Evolutionary conservation across 495 filamentous ascomycete genomes (phyloP), one percentile per base, ranked within the genome.

Genomic region (Terfezia boudieri): DNA sequence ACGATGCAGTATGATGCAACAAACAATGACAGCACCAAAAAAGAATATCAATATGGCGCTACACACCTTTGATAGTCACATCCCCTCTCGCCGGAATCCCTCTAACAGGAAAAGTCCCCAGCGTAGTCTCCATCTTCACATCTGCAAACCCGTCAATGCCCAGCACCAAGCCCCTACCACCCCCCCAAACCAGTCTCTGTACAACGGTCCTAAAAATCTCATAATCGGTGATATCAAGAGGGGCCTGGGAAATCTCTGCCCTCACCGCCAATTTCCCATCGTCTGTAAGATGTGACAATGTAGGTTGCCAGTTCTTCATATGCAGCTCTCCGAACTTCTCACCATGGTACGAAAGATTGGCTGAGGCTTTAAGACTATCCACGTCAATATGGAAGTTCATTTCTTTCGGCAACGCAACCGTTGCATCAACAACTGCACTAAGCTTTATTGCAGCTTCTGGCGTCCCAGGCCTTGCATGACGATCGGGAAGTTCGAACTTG

Each of bases 371-470:
- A 37, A 96, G 76, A 49, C 69, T 71, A 22, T 75, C 77, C 54
- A 95, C 84, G 56, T 84, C 74, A 49, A 98, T 66, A 12, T 74
- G 71, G 60, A 98, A 80, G 58, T 87, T 84, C 76, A 95, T 82
- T 64, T 94, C 81, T 22, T 85, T 71, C 0, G 90, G 90, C 20
- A 95, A 64, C 17, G 65, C 76, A 23, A 92, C 77, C 2, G 84
- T 68, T 16, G 83, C 87, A 55, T 84, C 71, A 23, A 94, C 82
- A 41, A 80, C 74, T 2, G 87, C 88, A 46, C 84, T 92, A 2
- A 98, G 76, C 43, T 74, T 76, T 8, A 86, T 86, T 55, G 81
- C 75, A 0, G 83, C 71, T 26, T 81, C 76, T 3, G 84, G 82
- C n/a, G 81, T 75, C 53, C 74, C 77, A 1, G 86, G 84, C 1